Base-by-base conservation (phyloP, 129 eudicot genomes). In the Lactuca sativa region DNA sequence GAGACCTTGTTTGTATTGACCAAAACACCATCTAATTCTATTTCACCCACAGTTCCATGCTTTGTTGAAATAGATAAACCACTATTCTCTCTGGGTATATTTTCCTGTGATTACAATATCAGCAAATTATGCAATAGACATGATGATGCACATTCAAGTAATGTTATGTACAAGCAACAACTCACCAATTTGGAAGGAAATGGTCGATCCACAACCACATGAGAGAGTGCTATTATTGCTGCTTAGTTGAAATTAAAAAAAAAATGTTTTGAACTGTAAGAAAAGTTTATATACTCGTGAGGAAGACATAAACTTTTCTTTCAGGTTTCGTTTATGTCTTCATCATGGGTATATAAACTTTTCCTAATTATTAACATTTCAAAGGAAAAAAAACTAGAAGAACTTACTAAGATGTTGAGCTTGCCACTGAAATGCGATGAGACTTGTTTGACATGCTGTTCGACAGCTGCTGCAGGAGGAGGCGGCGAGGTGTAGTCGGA, bases 141-240 rank as follows among this genome's bases (percentile, higher is more conserved):
- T n/a, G n/a, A 16, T 65, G 34, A 69, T 37, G 57, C 18, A 68
- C 10, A 33, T 41, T 18, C 41, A 37, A 66, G 60, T 53, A 33
- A 12, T 30, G 13, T 43, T 33, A 63, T 14, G 40, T n/a, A 63
- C 30, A 69, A 48, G 78, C 47, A 31, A 64, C 33, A 69, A 44
- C 83, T 56, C 77, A 87, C 98, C 76, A 89, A 79, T 77, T 85
- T 86, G 38, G 90, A 67, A 36, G 98, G 96, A 82, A 86, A 89
- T 30, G 98, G 96, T 48, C 95, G 86, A 72, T 93, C 98, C 31
- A 91, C 88, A 69, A 89, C 91, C 6, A 90, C 96, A 81, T 93
- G 95, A 66, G 96, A 89, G 47, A 93, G 91, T 31, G 95, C 96
- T 34, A 77, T 69, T 71, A 93, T 74, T 93, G 96, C 65, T n/a